phyloP scores from a whole-genome alignment of 345 rosid genomes.

The Melaleuca quinquenervia region DNA sequence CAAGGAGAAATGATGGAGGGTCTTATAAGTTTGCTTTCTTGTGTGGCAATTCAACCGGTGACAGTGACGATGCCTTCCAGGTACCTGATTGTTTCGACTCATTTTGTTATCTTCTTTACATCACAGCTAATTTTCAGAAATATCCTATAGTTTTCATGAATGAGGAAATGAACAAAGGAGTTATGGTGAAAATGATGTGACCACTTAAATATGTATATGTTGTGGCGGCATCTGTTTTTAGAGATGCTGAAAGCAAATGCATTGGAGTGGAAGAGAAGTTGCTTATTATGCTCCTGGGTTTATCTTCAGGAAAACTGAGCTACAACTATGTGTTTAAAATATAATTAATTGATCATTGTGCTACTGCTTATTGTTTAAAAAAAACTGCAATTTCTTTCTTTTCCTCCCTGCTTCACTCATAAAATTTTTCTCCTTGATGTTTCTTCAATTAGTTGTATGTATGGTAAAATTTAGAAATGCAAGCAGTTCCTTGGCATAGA shows the following conservation, averaged over 20 bases:
- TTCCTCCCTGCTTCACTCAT: neutral
- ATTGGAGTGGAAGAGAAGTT: neutral
- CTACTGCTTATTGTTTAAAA: neutral
- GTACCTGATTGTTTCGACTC: constrained; percentile 12
- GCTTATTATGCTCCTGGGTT: neutral
- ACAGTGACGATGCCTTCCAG: constrained; percentile 60
- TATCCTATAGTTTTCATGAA: neutral
- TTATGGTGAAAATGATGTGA: neutral
- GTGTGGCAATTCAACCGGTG: constrained; percentile 73
- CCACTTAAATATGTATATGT: neutral
- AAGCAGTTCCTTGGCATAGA: neutral
- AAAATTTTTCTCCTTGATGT: neutral
- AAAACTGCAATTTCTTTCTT: neutral
- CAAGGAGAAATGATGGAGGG: constrained; percentile 51
- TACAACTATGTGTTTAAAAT: neutral
- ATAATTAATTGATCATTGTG: neutral
- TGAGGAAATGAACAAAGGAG: neutral
- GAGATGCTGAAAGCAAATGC: neutral
- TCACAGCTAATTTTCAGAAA: neutral
- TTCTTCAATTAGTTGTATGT: neutral
- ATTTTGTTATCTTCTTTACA: neutral
- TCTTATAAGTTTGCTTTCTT: constrained; percentile 74
- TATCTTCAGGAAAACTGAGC: neutral
- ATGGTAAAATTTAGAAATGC: neutral
- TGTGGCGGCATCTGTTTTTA: neutral